Evolutionary conservation across 2,329 filamentous ascomycete genomes (phyloP).

Genomic region (Eurotiales sp.): DNA sequence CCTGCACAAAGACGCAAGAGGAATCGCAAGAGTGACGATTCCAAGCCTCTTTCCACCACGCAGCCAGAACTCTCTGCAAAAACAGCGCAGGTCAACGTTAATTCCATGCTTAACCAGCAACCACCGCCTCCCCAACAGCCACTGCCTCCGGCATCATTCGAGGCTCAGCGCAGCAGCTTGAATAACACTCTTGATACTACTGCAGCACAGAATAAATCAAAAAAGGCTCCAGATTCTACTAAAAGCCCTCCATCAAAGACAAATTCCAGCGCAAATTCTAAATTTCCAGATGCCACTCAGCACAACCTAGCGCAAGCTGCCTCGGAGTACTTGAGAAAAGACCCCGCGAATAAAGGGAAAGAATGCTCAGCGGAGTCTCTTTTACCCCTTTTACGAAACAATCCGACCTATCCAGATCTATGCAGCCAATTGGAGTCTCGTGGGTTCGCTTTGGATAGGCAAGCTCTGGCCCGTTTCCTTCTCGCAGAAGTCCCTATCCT

Average conservation of each 20-base stretch:
- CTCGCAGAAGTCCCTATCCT: slow-evolving; percentile 28
- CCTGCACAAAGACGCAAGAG: slow-evolving; percentile 12
- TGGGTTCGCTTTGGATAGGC: slow-evolving; percentile 50
- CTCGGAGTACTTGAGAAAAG: slow-evolving; percentile 42
- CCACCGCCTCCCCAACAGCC: background rate
- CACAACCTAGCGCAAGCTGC: slow-evolving; percentile 49
- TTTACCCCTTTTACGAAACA: slow-evolving; percentile 46
- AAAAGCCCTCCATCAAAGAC: background rate
- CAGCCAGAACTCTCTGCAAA: background rate
- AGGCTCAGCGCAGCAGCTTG: background rate
- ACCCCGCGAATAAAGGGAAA: slow-evolving; percentile 40
- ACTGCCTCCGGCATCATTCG: background rate
- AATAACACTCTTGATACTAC: background rate
- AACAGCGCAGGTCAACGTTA: slow-evolving; percentile 1
- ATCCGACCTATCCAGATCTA: slow-evolving; percentile 54
- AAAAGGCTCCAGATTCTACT: background rate
- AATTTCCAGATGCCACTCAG: slow-evolving; percentile 51
- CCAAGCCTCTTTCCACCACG: background rate
- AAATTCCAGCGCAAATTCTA: slow-evolving; percentile 25
- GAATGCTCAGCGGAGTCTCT: slow-evolving; percentile 39
- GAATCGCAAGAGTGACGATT: background rate
- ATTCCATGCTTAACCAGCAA: slow-evolving; percentile 10
- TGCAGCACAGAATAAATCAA: background rate
- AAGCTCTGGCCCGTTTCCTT: slow-evolving; percentile 51
- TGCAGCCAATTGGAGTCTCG: slow-evolving; percentile 52